Conservation (phyloP, 441 rosid species). For the Populus trichocarpa region DNA sequence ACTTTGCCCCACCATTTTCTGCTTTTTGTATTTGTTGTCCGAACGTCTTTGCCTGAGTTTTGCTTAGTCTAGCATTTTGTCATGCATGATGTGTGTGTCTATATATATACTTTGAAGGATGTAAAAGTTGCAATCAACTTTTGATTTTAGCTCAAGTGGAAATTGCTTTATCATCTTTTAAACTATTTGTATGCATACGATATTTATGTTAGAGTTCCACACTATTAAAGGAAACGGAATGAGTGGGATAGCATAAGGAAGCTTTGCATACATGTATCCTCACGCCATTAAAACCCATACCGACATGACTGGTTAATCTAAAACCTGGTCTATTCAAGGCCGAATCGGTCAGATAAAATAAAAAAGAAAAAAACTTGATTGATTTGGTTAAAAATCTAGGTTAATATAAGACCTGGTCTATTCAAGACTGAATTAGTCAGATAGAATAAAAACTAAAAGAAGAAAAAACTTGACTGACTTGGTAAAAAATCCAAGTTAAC, state of each 20-base stretch:
- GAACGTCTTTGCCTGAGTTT: background rate
- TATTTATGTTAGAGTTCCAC: background rate
- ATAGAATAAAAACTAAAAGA: too few species aligned
- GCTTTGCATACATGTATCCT: background rate
- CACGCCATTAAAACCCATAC: background rate
- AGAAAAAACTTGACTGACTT: too few species aligned
- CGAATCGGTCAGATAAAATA: too few species aligned
- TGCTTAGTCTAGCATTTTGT: background rate
- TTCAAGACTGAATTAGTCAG: rapidly evolving
- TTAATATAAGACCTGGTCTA: too few species aligned
- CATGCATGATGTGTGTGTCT: background rate
- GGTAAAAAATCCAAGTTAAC: too few species aligned
- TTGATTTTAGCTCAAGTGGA: background rate
- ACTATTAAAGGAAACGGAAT: background rate
- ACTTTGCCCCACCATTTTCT: background rate
- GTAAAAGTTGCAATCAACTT: background rate
- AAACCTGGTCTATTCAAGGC: rapidly evolving
- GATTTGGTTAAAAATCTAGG: too few species aligned
- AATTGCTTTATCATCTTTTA: too few species aligned
- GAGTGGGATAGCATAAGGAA: background rate
- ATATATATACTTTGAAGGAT: background rate
- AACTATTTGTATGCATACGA: background rate
- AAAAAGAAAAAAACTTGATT: too few species aligned
- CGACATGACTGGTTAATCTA: too few species aligned
- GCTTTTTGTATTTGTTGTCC: background rate